A percentile compares a stretch with the other conserved stretches of the same genome.
These are phyloP conservation scores for Pharnaceum exiguum DNA, from an alignment of 148 eudicot genomes.

Conservation along the genomic window DNA sequence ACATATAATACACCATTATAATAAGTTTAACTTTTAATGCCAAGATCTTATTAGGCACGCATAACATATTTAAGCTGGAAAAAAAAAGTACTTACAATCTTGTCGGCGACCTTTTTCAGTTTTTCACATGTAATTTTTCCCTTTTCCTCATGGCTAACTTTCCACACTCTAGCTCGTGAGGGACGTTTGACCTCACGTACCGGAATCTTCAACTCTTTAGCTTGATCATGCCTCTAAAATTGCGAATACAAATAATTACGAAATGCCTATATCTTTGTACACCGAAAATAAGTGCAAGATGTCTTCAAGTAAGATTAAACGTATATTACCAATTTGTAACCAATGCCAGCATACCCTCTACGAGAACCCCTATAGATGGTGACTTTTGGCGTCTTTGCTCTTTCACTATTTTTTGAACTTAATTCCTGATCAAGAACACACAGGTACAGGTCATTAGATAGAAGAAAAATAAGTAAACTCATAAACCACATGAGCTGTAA, in stretches of 20 bases:
- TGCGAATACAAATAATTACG: no score
- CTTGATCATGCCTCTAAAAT: no score
- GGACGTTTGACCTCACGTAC: no score
- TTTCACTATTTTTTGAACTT: not conserved
- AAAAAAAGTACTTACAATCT: not conserved
- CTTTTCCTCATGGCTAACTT: constrained; percentile 6
- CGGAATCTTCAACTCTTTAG: no score
- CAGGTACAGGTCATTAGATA: not conserved
- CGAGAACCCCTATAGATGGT: constrained; percentile 1
- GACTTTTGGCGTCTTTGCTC: not conserved
- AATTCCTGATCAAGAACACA: not conserved
- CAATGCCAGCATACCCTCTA: constrained; percentile 14
- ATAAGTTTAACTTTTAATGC: no score
- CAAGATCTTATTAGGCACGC: not conserved
- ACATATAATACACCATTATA: no score
- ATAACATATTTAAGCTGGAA: not conserved
- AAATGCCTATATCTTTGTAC: no score
- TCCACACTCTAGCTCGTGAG: not conserved
- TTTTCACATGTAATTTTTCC: not conserved
- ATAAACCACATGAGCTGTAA: no score
- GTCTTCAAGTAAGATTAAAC: no score
- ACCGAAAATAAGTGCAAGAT: no score
- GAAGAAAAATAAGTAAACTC: not conserved
- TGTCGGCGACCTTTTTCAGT: not conserved
- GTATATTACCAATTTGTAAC: not conserved